Conservation (phyloP, 116 monocot species). For the Phalaenopsis hybrid region DNA sequence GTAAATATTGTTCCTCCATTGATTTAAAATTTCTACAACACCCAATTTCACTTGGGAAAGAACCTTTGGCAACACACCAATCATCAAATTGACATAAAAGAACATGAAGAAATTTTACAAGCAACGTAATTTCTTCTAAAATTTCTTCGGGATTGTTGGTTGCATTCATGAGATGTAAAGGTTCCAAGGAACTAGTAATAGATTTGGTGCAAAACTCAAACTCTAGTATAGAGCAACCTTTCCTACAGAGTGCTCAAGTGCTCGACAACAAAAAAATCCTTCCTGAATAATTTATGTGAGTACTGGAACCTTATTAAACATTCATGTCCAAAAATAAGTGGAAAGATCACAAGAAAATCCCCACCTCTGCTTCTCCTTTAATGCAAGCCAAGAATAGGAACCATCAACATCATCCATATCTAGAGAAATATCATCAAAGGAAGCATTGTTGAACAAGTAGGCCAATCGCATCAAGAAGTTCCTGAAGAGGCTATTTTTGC, state of each 20-base stretch:
- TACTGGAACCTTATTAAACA: constrained; percentile 78
- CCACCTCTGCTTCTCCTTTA: constrained; percentile 76
- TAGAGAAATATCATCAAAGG: constrained; percentile 84
- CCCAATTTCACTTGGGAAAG: constrained; percentile 10
- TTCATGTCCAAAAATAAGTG: constrained; percentile 44
- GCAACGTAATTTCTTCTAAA: constrained; percentile 44
- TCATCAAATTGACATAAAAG: constrained; percentile 39
- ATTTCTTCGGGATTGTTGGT: too few species aligned
- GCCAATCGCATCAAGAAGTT: constrained; percentile 71
- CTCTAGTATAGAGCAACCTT: constrained; percentile 50
- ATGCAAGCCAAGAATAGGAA: constrained; percentile 71
- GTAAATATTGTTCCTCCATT: constrained; percentile 16
- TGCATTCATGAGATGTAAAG: constrained; percentile 3
- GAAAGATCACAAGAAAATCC: constrained; percentile 85
- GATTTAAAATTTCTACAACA: constrained; percentile 10
- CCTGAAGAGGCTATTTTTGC: constrained; percentile 59
- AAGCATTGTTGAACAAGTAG: constrained; percentile 81
- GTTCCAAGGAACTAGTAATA: constrained; percentile 8
- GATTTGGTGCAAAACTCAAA: constrained; percentile 55
- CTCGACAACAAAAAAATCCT: constrained; percentile 67
- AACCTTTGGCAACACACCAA: constrained; percentile 10
- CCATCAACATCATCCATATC: constrained; percentile 74
- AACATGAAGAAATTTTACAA: constrained; percentile 34
- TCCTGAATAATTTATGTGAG: constrained; percentile 68
- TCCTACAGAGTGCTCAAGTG: constrained; percentile 54